A percentile compares a stretch with the other conserved stretches of the same genome.
Conservation (phyloP, 352 stramenopile genomes). For the Phytophthora aleatoria region DNA sequence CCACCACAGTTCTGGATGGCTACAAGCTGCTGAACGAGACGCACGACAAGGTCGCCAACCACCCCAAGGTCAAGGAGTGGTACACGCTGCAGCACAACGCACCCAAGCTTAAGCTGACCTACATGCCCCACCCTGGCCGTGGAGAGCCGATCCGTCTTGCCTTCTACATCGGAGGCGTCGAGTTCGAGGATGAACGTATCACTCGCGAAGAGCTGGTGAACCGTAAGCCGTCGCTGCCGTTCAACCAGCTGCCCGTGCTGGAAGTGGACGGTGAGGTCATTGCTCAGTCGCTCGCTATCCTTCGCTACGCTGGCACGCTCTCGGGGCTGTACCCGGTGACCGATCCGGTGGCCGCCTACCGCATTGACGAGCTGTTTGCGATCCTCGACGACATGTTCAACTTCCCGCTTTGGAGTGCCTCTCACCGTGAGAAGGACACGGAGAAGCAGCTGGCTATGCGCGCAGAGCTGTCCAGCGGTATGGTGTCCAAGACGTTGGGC, state of each 20-base stretch:
- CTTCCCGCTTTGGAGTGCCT: slow-evolving; percentile 27
- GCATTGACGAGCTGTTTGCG: slow-evolving; percentile 48
- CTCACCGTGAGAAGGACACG: slow-evolving; percentile 33
- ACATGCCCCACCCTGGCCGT: slow-evolving; percentile 49
- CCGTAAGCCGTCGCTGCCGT: slow-evolving; percentile 49
- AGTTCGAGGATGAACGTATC: slow-evolving; percentile 62
- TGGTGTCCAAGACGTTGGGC: slow-evolving; percentile 45
- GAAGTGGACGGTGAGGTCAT: slow-evolving; percentile 51
- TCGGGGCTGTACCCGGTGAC: slow-evolving; percentile 52
- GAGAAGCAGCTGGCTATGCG: slow-evolving; percentile 48
- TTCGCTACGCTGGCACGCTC: slow-evolving; percentile 70
- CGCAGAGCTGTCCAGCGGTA: slow-evolving; percentile 35
- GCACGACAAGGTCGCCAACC: slow-evolving; percentile 36
- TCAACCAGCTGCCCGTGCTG: slow-evolving; percentile 56
- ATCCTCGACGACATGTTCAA: slow-evolving; percentile 53
- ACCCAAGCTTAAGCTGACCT: slow-evolving; percentile 56
- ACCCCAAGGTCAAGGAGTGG: slow-evolving; percentile 47
- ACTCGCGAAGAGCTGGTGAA: slow-evolving; percentile 38
- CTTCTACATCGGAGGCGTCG: slow-evolving; percentile 50
- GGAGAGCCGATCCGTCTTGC: slow-evolving; percentile 59
- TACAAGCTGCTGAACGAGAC: slow-evolving; percentile 39
- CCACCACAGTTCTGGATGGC: slow-evolving; percentile 33
- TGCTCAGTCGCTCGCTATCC: slow-evolving; percentile 58
- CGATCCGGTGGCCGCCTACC: slow-evolving; percentile 39
- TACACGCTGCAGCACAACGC: slow-evolving; percentile 37